Evolutionary conservation across 306 rosid species (phyloP), one percentile per base, ranked within the genome.

Genomic region (Prunus padus): DNA sequence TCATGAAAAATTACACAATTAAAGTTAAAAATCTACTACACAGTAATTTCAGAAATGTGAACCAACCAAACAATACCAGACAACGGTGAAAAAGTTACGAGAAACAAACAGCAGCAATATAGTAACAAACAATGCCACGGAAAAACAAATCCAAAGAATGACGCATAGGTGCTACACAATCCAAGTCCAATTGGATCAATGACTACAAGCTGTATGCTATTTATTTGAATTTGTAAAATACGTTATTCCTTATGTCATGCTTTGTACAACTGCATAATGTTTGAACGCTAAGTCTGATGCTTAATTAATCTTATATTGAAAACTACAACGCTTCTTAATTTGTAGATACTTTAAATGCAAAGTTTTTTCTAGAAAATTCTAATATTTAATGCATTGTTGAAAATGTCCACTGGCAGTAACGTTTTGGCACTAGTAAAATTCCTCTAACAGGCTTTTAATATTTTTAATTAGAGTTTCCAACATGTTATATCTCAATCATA

Each of bases 1-100:
- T 55, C 65, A 80, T 55, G 69, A 79, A 40, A 79, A 83, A 73
- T 67, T 31, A 74, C n/a, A 65, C 26, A 75, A 23, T 26, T 68
- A 42, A 28, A 15, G 28, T 75, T 18, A 10, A 30, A 0, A 45
- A 67, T 40, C n/a, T 45, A 42, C 9, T 2, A n/a, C 22, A 0
- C 14, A 60, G 51, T 14, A 75, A 66, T 44, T 50, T 47, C 30
- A 26, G n/a, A 59, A 5, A 31, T 9, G 57, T 20, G 50, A 16
- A 26, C 23, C 54, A 42, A 13, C 18, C 19, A 18, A 52, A 50
- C n/a, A 15, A 20, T 14, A 23, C 20, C 7, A 1, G 57, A 62
- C 30, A 74, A 33, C 3, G 28, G 42, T 20, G 60, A 65, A 64
- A 64, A 67, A 8, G 18, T 45, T 76, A 57, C 2, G n/a, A 10